phyloP scores from a whole-genome alignment of 768 basidiomycete genomes.

The Lactifluus rugatus region DNA sequence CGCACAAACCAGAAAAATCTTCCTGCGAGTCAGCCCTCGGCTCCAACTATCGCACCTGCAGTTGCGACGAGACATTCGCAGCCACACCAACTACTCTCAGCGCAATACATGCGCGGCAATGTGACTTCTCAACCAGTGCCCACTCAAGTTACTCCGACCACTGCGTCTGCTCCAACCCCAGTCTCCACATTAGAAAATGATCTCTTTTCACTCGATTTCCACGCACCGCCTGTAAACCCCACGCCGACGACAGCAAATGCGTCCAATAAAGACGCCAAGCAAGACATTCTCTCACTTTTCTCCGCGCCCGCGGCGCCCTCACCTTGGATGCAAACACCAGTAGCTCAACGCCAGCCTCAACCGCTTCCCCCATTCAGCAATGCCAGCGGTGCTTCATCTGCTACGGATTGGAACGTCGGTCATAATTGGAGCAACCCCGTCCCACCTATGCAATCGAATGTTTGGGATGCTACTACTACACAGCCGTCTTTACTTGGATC shows the following conservation, averaged over 20 bases:
- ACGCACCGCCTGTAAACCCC: conserved; percentile 40
- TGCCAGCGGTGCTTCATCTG: conserved; percentile 37
- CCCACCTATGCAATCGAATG: conserved; percentile 23
- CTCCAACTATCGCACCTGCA: conserved; percentile 20
- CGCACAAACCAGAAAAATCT: conserved; percentile 26
- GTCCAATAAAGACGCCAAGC: conserved; percentile 64
- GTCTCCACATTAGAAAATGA: conserved; percentile 42
- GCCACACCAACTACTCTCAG: conserved; percentile 47
- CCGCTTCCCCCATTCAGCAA: conserved; percentile 15
- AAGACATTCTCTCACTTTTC: conserved; percentile 81
- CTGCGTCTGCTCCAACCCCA: conserved; percentile 18
- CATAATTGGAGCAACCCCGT: conserved; percentile 48
- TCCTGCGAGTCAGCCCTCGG: conserved; percentile 24
- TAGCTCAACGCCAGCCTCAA: conserved; percentile 3
- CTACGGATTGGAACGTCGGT: conserved; percentile 54
- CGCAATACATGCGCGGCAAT: conserved; percentile 13
- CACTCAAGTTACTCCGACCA: not conserved
- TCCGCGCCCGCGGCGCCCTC: conserved; percentile 34
- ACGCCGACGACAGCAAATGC: conserved; percentile 25
- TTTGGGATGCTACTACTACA: conserved; percentile 28
- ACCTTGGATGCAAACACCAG: conserved; percentile 19
- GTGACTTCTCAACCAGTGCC: not conserved
- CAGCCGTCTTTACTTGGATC: conserved; percentile 31
- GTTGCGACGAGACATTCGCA: conserved; percentile 37
- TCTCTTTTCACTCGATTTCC: conserved; percentile 82